Base-by-base conservation (phyloP, 2,329 filamentous ascomycete genomes). In the Botrytis paeoniae region DNA sequence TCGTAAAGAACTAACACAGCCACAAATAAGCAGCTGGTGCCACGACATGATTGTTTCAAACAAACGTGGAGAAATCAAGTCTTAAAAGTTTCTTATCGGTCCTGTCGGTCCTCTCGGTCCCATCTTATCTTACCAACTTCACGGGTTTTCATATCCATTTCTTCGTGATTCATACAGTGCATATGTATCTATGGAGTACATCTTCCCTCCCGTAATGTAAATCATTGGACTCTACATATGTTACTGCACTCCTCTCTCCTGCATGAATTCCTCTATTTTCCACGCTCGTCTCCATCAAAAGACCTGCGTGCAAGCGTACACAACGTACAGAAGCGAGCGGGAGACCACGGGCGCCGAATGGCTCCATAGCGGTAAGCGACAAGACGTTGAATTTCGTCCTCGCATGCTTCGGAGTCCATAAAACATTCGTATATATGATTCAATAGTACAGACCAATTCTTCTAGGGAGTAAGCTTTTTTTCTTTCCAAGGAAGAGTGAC, bases 41-140 rank as follows among this genome's bases (percentile, higher is more conserved):
- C 70, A 72, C 70, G 70, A 72, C 70, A 66, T 68, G n/a, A 16
- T 54, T 72, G 70, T 72, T 68, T 72, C 70, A 66, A 32, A 60
- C 22, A 72, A 72, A 66, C 70, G 70, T 72, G 70, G 70, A 72
- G 70, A 71, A 59, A n/a, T 45, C 10, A 37, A 45, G n/a, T 66
- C n/a, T 57, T 18, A 32, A 59, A 16, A 25, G 22, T 22, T 35
- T 65, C 63, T 65, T 65, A 65, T 65, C 62, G 62, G 41, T 65
- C 62, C 62, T 54, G 51, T 29, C 51, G 25, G n/a, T 48, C 41
- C 62, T 29, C 2, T 18, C 7, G n/a, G 51, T 57, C 51, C 51
- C 51, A 41, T 63, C 60, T 43, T 66, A 72, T 66, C 70, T 66
- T 66, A 72, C 62, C 70, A 66, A 43, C 48, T 72, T 59, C 25